These are phyloP conservation scores for Ogataea angusta DNA, from an alignment of 805 yeast genomes.

Conservation along the genomic window DNA sequence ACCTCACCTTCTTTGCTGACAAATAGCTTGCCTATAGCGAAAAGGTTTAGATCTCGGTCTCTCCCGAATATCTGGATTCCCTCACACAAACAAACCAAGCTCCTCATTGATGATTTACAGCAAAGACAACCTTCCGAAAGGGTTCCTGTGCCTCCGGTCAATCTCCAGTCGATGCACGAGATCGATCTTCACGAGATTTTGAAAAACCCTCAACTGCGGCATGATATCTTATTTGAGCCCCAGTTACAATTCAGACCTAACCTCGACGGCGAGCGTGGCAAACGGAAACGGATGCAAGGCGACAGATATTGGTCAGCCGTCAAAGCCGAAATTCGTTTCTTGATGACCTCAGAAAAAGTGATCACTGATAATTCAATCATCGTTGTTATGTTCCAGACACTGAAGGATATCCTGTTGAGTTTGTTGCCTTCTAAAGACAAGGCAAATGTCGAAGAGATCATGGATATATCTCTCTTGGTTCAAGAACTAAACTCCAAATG, in stretches of 20 bases:
- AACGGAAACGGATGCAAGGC: conserved; percentile 67
- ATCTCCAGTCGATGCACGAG: conserved; percentile 75
- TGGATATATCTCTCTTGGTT: conserved; percentile 71
- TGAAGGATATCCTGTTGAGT: conserved; percentile 69
- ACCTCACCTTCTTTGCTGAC: conserved; percentile 6
- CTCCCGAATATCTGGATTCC: conserved; percentile 34
- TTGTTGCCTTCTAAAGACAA: conserved; percentile 78
- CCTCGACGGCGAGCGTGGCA: conserved; percentile 86
- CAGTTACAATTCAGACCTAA: conserved; percentile 88
- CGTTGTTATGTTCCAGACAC: conserved; percentile 71
- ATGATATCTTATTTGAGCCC: conserved; percentile 90
- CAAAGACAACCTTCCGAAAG: conserved; percentile 10
- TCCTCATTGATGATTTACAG: conserved; percentile 19
- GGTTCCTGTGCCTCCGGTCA: conserved; percentile 67
- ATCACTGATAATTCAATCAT: conserved; percentile 34
- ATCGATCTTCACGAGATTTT: conserved; percentile 85
- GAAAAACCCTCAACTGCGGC: conserved; percentile 88
- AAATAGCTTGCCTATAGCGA: conserved; percentile 20
- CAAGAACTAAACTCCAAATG: conserved; percentile 72
- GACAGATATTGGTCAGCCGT: conserved; percentile 85
- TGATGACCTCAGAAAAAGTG: conserved; percentile 16
- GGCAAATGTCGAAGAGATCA: conserved; percentile 58
- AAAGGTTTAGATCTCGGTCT: conserved; percentile 34
- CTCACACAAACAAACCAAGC: conserved; percentile 20
- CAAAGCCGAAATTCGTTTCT: conserved; percentile 57